A percentile compares a stretch with the other conserved stretches of the same genome.
Conservation (phyloP, 179 eudicot species). For the Carnegiea gigantea region DNA sequence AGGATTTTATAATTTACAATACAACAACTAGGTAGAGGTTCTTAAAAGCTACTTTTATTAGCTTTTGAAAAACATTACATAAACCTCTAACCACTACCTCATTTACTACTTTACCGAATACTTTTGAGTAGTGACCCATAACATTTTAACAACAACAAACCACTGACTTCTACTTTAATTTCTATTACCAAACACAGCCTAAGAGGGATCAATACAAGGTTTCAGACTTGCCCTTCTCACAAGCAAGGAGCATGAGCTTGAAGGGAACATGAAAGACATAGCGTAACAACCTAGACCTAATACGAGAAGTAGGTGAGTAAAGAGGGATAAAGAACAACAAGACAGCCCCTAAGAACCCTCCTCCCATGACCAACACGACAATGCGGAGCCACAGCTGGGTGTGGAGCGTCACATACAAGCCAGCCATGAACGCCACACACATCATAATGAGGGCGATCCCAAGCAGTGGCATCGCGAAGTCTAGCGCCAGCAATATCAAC, state of each 20-base stretch:
- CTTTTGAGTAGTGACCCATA: too few species aligned
- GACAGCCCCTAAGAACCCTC: slow-evolving; percentile 25
- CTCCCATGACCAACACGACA: slow-evolving; percentile 27
- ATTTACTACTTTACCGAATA: too few species aligned
- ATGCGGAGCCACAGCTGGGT: slow-evolving; percentile 23
- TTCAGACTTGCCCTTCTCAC: slow-evolving; percentile 12
- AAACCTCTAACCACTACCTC: too few species aligned
- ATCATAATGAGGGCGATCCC: slow-evolving; percentile 32
- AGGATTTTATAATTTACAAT: too few species aligned
- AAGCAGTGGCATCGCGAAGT: slow-evolving; percentile 34
- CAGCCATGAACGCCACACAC: slow-evolving; percentile 41
- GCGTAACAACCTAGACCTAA: slow-evolving; percentile 14
- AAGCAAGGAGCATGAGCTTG: slow-evolving; percentile 26
- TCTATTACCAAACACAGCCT: too few species aligned
- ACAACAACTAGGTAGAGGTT: too few species aligned
- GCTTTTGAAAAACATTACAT: too few species aligned
- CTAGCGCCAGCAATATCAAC: slow-evolving; percentile 23
- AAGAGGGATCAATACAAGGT: neutral
- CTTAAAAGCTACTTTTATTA: too few species aligned
- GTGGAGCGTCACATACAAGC: slow-evolving; percentile 29
- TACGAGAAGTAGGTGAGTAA: slow-evolving; percentile 21
- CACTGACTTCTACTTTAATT: too few species aligned
- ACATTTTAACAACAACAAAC: too few species aligned
- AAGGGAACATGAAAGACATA: slow-evolving; percentile 26
- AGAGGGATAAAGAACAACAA: slow-evolving; percentile 31